Base-by-base conservation (phyloP, 768 basidiomycete genomes). In the Auricularia cornea region DNA sequence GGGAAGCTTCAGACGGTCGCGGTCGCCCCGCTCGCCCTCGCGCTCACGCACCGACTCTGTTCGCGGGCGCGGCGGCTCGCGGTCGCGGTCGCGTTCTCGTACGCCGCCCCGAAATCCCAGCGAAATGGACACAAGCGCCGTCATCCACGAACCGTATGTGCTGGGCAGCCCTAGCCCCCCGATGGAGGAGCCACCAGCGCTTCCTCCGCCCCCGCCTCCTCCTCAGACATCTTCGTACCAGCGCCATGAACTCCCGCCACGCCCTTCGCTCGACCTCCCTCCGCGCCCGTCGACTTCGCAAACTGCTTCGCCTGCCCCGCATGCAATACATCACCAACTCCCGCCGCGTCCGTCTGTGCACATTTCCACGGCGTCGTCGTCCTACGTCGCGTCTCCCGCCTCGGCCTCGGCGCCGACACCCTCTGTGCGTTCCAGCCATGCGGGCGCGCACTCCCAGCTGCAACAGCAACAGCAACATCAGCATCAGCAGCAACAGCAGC, bases 71-170 rank as follows among this genome's bases (percentile, higher is more conserved):
- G 12, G 20, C 5, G 20, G 20, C 11, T 48, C 44, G 11, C 44
- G 23, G 16, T 61, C 38, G 2, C 59, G 59, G 23, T 51, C 16
- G 11, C 51, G 20, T 30, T 44, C 40, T 28, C 18, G 28, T 14
- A 44, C 60, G 51, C 41, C 30, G 28, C 28, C 20, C 26, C 41
- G 51, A 18, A 26, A 6, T 61, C 60, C 8, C 26, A 32, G 23
- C 51, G 51, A 31, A 18, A 61, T 48, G 51, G 60, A 51, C 60
- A 61, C 29, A 41, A 61, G 44, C 44, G 44, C 44, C 20, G 44
- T 48, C 20, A 48, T 48, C 44, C 44, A 48, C 60, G 60, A 61
- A 23, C 33, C 30, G 6, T 61, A 41, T 23, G 51, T 61, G 35
- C 60, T 40, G 8, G 60, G 28, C 40, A 11, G 30, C 31, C 12